phyloP scores from a whole-genome alignment of 306 rosid species.

The Prunus fruticosa region DNA sequence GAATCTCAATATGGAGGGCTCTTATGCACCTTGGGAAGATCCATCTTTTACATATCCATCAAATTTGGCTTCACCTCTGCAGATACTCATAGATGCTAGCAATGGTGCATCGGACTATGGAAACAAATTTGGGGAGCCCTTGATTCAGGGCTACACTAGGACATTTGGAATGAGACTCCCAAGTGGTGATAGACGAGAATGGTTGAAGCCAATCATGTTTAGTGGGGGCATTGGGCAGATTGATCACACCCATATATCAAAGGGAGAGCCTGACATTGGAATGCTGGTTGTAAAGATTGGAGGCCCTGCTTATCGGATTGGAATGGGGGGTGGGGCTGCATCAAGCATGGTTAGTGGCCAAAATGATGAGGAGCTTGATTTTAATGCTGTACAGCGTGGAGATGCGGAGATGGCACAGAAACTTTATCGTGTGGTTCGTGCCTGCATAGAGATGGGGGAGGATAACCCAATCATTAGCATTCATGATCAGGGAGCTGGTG shows the following conservation, averaged over 20 bases:
- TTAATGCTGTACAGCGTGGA: slow-evolving; percentile 94
- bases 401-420: slow-evolving; percentile 98
- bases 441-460: slow-evolving; percentile 93
- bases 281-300: slow-evolving; percentile 94
- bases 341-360: slow-evolving; percentile 99
- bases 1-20: slow-evolving; percentile 66
- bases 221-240: slow-evolving; percentile 93
- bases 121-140: slow-evolving; percentile 97
- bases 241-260: slow-evolving; percentile 72
- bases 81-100: slow-evolving; percentile 80
- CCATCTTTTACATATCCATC: slow-evolving; percentile 76
- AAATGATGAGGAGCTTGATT: slow-evolving; percentile 89
- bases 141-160: slow-evolving; percentile 93
- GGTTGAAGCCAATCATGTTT: slow-evolving; percentile 98
- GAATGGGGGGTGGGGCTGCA: slow-evolving; percentile 98
- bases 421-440: slow-evolving; percentile 86
- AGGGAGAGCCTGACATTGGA: slow-evolving; percentile 83
- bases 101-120: slow-evolving; percentile 97
- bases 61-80: slow-evolving; percentile 83
- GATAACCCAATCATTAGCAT: slow-evolving; percentile 81
- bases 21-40: slow-evolving; percentile 92
- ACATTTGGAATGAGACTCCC: slow-evolving; percentile 95
- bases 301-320: slow-evolving; percentile 95
- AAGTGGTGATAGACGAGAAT: slow-evolving; percentile 87
- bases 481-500: slow-evolving; percentile 97